phyloP scores from a whole-genome alignment of 768 basidiomycete genomes.

The Leccinum variicolor region DNA sequence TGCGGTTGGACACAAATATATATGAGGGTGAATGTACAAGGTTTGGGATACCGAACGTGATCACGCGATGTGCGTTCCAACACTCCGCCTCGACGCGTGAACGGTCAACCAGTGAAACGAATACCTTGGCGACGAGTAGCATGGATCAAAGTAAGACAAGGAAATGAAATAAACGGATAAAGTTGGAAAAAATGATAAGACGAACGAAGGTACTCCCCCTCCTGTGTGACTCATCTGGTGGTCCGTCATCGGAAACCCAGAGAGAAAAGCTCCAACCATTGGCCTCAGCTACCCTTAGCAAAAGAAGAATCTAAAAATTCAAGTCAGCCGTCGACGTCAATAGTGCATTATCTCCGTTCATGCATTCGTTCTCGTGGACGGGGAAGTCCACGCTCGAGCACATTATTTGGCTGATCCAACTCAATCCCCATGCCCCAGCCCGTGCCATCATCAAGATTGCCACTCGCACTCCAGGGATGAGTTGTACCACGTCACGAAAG shows the following conservation, averaged over 20 bases:
- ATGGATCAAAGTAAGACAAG: too few relatives aligned
- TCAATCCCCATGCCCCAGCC: constrained; percentile 55
- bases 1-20: too few relatives aligned
- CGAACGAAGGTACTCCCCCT: too few relatives aligned
- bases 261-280: background rate
- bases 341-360: constrained; percentile 9
- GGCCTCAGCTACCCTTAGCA: background rate
- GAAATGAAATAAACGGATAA: too few relatives aligned
- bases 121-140: too few relatives aligned
- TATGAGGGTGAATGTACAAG: too few relatives aligned
- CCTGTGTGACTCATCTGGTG: background rate
- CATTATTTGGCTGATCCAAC: constrained; percentile 31
- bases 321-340: constrained; percentile 8
- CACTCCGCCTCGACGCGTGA: too few relatives aligned
- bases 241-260: background rate
- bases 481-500: constrained; percentile 69
- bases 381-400: constrained; percentile 7
- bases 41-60: too few relatives aligned
- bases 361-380: background rate
- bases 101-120: too few relatives aligned
- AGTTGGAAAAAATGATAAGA: too few relatives aligned
- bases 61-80: too few relatives aligned
- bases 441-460: constrained; percentile 69
- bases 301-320: constrained; percentile 9
- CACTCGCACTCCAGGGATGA: constrained; percentile 65